These are phyloP conservation scores for Salvia sclarea DNA, from an alignment of 305 asterid genomes.

Conservation along the genomic window DNA sequence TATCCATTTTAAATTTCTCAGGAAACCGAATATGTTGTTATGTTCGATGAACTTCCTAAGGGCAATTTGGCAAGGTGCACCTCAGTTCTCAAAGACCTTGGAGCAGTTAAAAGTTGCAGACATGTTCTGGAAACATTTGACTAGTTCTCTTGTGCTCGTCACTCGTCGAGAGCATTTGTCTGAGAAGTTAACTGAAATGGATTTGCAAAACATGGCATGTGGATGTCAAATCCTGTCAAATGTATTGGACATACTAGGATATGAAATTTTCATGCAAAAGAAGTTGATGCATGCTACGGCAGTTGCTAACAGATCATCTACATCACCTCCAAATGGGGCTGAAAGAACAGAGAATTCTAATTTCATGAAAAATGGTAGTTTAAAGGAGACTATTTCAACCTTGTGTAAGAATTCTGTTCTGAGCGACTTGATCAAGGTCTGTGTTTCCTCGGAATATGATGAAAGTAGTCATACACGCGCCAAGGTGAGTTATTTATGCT, in stretches of 20 bases:
- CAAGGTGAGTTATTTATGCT: conserved; percentile 54
- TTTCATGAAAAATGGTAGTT: conserved; percentile 36
- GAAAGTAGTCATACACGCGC: conserved; percentile 48
- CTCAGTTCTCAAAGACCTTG: conserved; percentile 71
- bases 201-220: conserved; percentile 50
- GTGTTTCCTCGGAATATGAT: conserved; percentile 66
- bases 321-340: conserved; percentile 40
- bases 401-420: conserved; percentile 60
- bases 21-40: conserved; percentile 58
- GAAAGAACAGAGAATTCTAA: conserved; percentile 41
- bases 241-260: conserved; percentile 72
- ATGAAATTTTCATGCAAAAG: conserved; percentile 81
- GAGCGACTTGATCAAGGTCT: conserved; percentile 69
- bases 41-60: conserved; percentile 70
- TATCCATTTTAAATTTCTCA: conserved; percentile 41
- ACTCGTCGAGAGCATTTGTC: conserved; percentile 38
- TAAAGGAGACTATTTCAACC: conserved; percentile 59
- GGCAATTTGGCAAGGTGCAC: conserved; percentile 97
- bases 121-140: conserved; percentile 73
- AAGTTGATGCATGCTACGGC: conserved; percentile 63
- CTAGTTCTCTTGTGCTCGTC: conserved; percentile 49
- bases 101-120: conserved; percentile 62
- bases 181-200: conserved; percentile 46
- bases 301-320: conserved; percentile 48
- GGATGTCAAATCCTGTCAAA: conserved; percentile 58